Conservation (phyloP, 2,329 filamentous ascomycete genomes). For the Xylariomycetidae sp. region DNA sequence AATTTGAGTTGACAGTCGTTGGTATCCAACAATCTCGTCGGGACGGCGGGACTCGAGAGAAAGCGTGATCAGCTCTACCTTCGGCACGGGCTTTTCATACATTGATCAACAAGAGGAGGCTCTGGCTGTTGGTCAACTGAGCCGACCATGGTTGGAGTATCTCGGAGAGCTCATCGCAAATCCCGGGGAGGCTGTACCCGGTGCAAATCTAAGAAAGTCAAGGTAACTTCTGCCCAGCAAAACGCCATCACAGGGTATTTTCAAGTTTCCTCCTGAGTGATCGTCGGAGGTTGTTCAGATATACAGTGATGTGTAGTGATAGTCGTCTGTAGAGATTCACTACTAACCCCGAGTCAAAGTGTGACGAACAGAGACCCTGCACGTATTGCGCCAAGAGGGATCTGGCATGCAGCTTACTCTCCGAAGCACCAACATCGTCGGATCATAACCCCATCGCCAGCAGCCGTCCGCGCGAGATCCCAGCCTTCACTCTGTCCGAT, state of each 20-base stretch:
- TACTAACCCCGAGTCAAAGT: constrained; percentile 8
- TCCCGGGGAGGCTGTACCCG: constrained; percentile 10
- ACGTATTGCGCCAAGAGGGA: constrained; percentile 17
- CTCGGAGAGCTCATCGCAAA: constrained; percentile 16
- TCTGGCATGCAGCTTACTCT: constrained; percentile 16
- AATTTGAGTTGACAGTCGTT: too few species aligned
- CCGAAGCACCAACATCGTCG: constrained; percentile 2
- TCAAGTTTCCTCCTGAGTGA: background rate
- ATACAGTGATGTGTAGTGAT: background rate
- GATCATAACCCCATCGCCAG: constrained; percentile 1
- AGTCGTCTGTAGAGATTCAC: too few species aligned
- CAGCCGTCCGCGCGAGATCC: constrained; percentile 1
- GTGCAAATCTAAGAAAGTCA: constrained; percentile 15
- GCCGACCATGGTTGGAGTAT: constrained; percentile 6
- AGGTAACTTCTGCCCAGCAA: background rate
- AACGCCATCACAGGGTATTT: background rate
- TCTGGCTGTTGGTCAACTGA: background rate
- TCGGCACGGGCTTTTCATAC: background rate
- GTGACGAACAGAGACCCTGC: constrained; percentile 22
- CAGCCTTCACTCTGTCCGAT: constrained; percentile 14
- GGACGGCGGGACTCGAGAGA: too few species aligned
- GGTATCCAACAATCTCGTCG: too few species aligned
- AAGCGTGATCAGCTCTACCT: too few species aligned
- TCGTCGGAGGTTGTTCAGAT: background rate
- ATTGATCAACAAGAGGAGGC: background rate